These are phyloP conservation scores for Neurospora sp. DNA, from an alignment of 2,329 filamentous ascomycete genomes.

Conservation along the genomic window DNA sequence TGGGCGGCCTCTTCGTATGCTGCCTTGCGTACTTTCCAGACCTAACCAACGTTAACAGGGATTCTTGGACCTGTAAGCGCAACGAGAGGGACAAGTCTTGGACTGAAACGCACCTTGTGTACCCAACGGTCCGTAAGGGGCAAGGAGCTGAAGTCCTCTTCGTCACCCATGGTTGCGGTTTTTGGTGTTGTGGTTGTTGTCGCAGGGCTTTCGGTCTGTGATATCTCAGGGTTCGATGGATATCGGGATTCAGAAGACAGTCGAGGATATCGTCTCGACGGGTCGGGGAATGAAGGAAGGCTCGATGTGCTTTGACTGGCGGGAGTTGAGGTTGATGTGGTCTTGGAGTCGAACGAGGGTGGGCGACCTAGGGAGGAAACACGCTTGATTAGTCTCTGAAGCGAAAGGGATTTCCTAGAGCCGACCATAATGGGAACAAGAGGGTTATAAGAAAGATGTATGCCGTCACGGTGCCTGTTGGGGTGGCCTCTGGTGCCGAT, in stretches of 20 bases:
- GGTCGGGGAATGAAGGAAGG: background rate
- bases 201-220: background rate
- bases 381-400: constrained; percentile 15
- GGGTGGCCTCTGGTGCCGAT: background rate
- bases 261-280: background rate
- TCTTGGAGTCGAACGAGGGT: background rate
- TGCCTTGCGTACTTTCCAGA: constrained; percentile 94
- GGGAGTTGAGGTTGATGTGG: background rate
- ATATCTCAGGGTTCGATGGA: background rate
- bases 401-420: constrained; percentile 4
- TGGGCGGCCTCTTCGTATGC: constrained; percentile 90
- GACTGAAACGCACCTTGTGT: constrained; percentile 56
- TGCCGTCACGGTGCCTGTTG: background rate
- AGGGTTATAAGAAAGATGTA: background rate
- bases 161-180: constrained; percentile 59
- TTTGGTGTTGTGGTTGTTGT: background rate
- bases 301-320: background rate
- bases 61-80: background rate
- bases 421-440: constrained; percentile 9
- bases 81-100: background rate
- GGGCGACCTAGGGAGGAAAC: constrained; percentile 7
- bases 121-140: constrained; percentile 71
- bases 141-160: constrained; percentile 74
- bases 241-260: background rate
- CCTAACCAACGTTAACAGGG: constrained; percentile 31